phyloP scores from a whole-genome alignment of 495 filamentous ascomycete species.

The Penicillium desertorum region DNA sequence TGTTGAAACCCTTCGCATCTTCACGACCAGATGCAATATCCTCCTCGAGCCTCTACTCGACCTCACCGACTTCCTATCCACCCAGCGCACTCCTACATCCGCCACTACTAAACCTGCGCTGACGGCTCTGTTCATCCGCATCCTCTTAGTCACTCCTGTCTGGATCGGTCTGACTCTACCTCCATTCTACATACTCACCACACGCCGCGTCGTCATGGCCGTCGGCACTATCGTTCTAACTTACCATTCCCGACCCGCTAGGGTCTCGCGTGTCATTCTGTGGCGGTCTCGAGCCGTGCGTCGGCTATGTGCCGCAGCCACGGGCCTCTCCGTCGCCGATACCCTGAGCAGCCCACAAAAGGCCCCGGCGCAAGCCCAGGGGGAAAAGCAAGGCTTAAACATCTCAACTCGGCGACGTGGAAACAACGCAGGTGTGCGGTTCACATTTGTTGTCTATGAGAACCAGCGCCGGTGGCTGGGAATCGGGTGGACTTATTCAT shows the following conservation, averaged over 20 bases:
- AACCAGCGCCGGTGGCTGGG: slow-evolving; percentile 96
- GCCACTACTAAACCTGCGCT: slow-evolving; percentile 91
- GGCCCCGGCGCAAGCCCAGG: slow-evolving; percentile 40
- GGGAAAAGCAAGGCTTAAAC: slow-evolving; percentile 44
- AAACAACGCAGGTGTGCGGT: slow-evolving; percentile 74
- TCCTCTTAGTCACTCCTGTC: slow-evolving; percentile 79
- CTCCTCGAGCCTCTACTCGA: slow-evolving; percentile 83
- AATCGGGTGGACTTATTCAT: slow-evolving; percentile 87
- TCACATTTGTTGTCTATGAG: slow-evolving; percentile 94
- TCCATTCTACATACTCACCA: slow-evolving; percentile 81
- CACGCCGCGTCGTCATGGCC: slow-evolving; percentile 74
- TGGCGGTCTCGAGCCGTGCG: slow-evolving; percentile 84
- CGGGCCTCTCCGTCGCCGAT: slow-evolving; percentile 70
- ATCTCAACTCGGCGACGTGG: slow-evolving; percentile 53
- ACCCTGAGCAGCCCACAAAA: slow-evolving; percentile 30
- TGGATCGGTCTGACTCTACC: slow-evolving; percentile 84
- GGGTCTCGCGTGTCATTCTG: slow-evolving; percentile 81
- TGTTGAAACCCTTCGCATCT: slow-evolving; percentile 82
- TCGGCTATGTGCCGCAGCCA: slow-evolving; percentile 62
- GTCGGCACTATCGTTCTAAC: slow-evolving; percentile 79
- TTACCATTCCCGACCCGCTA: slow-evolving; percentile 86
- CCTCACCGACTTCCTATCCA: slow-evolving; percentile 90
- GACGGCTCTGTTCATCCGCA: slow-evolving; percentile 84
- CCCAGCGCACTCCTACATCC: slow-evolving; percentile 84
- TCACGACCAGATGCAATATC: slow-evolving; percentile 88